Evolutionary conservation across 352 stramenopile species (phyloP), one percentile per base, ranked within the genome.

Genomic region (Pythium diclinum): DNA sequence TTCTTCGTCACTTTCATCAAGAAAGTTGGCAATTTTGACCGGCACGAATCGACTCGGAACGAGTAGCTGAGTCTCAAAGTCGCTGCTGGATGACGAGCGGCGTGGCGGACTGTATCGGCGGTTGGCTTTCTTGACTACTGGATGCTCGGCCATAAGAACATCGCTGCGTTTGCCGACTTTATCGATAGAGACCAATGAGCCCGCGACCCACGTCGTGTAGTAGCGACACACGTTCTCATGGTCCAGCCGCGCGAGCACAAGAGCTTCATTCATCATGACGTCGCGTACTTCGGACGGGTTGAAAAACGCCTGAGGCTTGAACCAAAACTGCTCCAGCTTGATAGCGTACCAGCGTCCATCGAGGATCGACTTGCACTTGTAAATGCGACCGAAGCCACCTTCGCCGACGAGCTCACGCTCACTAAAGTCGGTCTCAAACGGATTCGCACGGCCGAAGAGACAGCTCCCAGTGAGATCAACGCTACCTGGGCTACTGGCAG

Each of bases 221-320:
- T 98, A 98, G 7, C 95, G 77, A 30, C 97, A 97, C 46, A 98
- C 95, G 65, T 98, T 97, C 63, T 98, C 94, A 55, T 98, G 93
- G 48, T 93, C 91, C 21, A 98, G 87, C 6, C 89, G 71, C 10
- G 91, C 92, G 63, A 98, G 86, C 7, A 92, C 94, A 1, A 94
- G 85, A 3, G 97, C 93, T 65, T 98, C 95, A 57, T 97, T 92
- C 65, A 96, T 81, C 56, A 98, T 85, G 56, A 97, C 97, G 64
- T 89, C 77, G 55, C 97, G 96, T 56, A 97, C 76, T 46, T 91
- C 77, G 0, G 71, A 74, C 32, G 83, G 83, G 23, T 86, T 87
- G 62, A 92, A 92, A 34, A 87, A 90, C 49, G 81, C 83, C 62
- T 91, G 80, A 30, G 85, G 85, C 49, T 91, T 91, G 75, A 94